Conservation (phyloP, 2,329 filamentous ascomycete genomes). For the Talaromyces sp. region DNA sequence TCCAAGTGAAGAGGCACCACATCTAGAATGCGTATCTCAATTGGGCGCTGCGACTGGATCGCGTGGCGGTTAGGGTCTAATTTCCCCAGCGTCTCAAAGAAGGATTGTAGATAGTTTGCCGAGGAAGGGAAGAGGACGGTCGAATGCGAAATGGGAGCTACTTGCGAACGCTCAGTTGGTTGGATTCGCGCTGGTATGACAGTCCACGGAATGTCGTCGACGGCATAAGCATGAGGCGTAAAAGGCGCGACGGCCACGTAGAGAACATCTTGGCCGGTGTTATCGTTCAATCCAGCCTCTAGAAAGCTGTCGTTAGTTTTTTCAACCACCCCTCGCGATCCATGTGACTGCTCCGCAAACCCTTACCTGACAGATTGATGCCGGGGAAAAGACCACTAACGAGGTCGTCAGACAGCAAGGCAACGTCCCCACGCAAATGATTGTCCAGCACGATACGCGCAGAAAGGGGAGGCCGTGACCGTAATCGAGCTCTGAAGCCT, state of each 20-base stretch:
- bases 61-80: slow-evolving; percentile 70
- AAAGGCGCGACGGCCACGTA: slow-evolving; percentile 45
- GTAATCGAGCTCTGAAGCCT: slow-evolving; percentile 36
- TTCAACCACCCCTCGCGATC: not conserved
- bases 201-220: slow-evolving; percentile 70
- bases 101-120: slow-evolving; percentile 73
- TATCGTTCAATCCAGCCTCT: slow-evolving; percentile 14
- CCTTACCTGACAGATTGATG: slow-evolving; percentile 48
- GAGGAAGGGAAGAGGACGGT: slow-evolving; percentile 70
- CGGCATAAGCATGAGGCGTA: slow-evolving; percentile 35
- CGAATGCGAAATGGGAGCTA: slow-evolving; percentile 63
- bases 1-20: slow-evolving; percentile 75
- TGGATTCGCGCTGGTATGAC: slow-evolving; percentile 67
- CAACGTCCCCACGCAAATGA: slow-evolving; percentile 77
- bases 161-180: slow-evolving; percentile 41
- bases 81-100: slow-evolving; percentile 67
- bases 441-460: slow-evolving; percentile 81
- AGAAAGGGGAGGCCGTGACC: slow-evolving; percentile 67
- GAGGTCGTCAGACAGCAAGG: slow-evolving; percentile 80
- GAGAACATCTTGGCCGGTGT: slow-evolving; percentile 27
- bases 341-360: not conserved
- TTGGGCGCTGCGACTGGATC: slow-evolving; percentile 66
- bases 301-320: slow-evolving; percentile 4
- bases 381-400: slow-evolving; percentile 71
- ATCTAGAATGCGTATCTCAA: slow-evolving; percentile 80